Conservation (phyloP, 2,329 filamentous ascomycete species). For the Aspergillus novofumigatus region DNA sequence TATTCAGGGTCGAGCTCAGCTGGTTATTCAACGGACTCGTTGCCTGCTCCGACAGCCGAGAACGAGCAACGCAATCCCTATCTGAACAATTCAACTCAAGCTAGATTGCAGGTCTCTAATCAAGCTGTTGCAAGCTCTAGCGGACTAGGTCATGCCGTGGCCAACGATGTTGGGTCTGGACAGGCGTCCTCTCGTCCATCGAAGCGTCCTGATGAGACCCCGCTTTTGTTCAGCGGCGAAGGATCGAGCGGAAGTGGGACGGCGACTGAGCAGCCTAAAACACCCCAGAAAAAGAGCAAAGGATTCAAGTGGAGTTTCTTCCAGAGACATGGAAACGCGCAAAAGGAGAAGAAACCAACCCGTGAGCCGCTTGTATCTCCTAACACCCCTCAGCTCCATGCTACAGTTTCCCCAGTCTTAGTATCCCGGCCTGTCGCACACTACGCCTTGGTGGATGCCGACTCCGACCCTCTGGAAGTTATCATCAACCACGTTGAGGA, state of each 20-base stretch:
- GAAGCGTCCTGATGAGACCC: neutral
- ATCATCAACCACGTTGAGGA: constrained; percentile 36
- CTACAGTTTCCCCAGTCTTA: constrained; percentile 35
- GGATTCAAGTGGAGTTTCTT: constrained; percentile 56
- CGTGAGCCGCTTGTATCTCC: constrained; percentile 15
- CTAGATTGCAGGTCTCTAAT: constrained; percentile 2
- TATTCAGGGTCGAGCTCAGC: constrained; percentile 21
- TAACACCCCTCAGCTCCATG: constrained; percentile 33
- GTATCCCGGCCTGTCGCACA: constrained; percentile 49
- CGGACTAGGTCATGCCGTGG: neutral
- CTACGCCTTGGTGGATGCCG: constrained; percentile 54
- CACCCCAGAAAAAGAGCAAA: constrained; percentile 31
- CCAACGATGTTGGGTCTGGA: neutral
- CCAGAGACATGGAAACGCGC: constrained; percentile 38
- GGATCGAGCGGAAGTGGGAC: neutral
- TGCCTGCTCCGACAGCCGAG: constrained; percentile 17
- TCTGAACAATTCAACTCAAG: neutral
- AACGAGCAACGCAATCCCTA: neutral
- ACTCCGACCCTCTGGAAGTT: constrained; percentile 37
- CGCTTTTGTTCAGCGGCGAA: constrained; percentile 1
- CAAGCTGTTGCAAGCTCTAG: neutral
- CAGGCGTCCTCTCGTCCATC: neutral
- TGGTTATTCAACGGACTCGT: constrained; percentile 32
- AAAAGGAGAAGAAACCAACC: constrained; percentile 15
- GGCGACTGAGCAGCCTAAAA: constrained; percentile 12